Evolutionary conservation across 768 basidiomycete genomes (phyloP).

Genomic region (Piloderma croceum): DNA sequence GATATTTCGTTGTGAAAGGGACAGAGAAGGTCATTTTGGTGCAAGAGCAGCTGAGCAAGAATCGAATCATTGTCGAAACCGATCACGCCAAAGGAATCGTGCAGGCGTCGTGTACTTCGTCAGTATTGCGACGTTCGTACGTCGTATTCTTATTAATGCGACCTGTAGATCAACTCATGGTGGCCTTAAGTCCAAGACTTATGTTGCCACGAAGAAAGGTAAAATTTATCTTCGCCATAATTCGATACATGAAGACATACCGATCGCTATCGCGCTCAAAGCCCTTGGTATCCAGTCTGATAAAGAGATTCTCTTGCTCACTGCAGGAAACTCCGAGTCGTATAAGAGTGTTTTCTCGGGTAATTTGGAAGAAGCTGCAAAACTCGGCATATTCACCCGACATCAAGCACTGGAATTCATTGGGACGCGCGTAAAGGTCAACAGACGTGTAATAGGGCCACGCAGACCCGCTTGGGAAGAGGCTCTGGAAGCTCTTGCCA

Average conservation of each 20-base stretch:
- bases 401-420: constrained; percentile 95
- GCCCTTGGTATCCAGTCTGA: constrained; percentile 95
- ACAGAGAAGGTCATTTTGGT: constrained; percentile 99
- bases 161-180: constrained; percentile 66
- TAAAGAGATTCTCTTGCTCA: constrained; percentile 93
- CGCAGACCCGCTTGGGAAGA: constrained; percentile 88
- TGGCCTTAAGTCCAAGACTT: constrained; percentile 92
- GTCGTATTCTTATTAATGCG: constrained; percentile 8
- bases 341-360: constrained; percentile 85
- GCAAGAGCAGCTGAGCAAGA: constrained; percentile 98
- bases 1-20: constrained; percentile 98
- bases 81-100: constrained; percentile 86
- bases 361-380: constrained; percentile 91
- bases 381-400: constrained; percentile 83
- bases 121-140: constrained; percentile 26
- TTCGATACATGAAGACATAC: constrained; percentile 94
- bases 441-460: constrained; percentile 74
- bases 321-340: constrained; percentile 85
- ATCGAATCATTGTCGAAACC: constrained; percentile 96
- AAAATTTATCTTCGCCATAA: constrained; percentile 97
- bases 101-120: constrained; percentile 96
- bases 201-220: constrained; percentile 91
- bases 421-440: constrained; percentile 87
- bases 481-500: constrained; percentile 92
- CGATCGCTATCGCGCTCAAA: constrained; percentile 93